Conservation (phyloP, 768 basidiomycete species). For the Gautieria morchelliformis region DNA sequence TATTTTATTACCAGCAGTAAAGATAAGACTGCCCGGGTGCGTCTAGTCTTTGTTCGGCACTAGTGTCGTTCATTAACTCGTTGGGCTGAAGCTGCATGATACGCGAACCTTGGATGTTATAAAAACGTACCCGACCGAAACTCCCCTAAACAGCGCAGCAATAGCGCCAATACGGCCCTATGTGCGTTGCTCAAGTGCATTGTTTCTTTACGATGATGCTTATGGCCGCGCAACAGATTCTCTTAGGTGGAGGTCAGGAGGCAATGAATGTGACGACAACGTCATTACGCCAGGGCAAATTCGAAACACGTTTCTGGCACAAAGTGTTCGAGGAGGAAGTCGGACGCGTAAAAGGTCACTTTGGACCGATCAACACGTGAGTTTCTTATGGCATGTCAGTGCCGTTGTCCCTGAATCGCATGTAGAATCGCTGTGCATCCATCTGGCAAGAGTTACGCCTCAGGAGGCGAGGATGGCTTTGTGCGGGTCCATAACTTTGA, state of each 20-base stretch:
- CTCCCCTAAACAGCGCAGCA: slow-evolving; percentile 90
- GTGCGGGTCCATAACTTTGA: slow-evolving; percentile 89
- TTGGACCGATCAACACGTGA: slow-evolving; percentile 92
- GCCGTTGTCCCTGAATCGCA: neutral
- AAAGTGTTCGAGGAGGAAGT: slow-evolving; percentile 95
- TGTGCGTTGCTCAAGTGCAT: slow-evolving; percentile 29
- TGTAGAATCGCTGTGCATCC: slow-evolving; percentile 88
- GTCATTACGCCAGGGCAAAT: slow-evolving; percentile 87
- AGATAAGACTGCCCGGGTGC: slow-evolving; percentile 89
- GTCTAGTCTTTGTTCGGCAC: slow-evolving; percentile 17
- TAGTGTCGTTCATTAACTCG: neutral
- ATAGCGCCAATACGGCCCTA: slow-evolving; percentile 80
- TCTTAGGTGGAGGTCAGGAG: slow-evolving; percentile 95
- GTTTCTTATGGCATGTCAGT: slow-evolving; percentile 23
- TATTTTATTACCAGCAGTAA: slow-evolving; percentile 97
- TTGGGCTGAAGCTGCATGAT: slow-evolving; percentile 61
- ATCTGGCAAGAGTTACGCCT: slow-evolving; percentile 77
- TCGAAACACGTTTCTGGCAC: slow-evolving; percentile 98
- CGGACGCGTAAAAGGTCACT: slow-evolving; percentile 94
- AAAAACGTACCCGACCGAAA: slow-evolving; percentile 90
- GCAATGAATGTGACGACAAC: slow-evolving; percentile 97
- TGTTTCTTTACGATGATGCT: neutral
- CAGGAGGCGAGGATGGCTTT: slow-evolving; percentile 95
- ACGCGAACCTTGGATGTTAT: slow-evolving; percentile 81
- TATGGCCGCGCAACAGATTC: slow-evolving; percentile 38